Evolutionary conservation across 352 stramenopile species (phyloP).

Genomic region (Globisporangium polare): DNA sequence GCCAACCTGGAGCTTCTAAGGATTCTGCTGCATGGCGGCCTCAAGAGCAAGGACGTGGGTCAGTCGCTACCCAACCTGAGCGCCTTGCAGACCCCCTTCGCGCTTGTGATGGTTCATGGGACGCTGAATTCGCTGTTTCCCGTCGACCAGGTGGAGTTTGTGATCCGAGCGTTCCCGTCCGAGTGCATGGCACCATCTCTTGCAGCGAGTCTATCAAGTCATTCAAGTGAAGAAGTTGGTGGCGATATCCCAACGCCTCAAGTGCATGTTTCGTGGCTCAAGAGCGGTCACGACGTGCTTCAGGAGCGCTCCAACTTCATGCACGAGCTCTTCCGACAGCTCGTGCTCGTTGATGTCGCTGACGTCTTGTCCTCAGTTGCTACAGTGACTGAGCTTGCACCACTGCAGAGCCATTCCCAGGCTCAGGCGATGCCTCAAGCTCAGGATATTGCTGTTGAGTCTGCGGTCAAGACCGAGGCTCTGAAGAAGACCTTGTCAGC

Average conservation of each 20-base stretch:
- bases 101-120: slow-evolving; percentile 57
- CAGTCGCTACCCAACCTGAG: slow-evolving; percentile 27
- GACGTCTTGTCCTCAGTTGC: background rate
- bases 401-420: background rate
- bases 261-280: slow-evolving; percentile 69
- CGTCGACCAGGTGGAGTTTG: slow-evolving; percentile 26
- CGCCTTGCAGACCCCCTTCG: slow-evolving; percentile 27
- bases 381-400: background rate
- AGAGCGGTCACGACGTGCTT: slow-evolving; percentile 65
- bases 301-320: slow-evolving; percentile 60
- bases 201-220: slow-evolving; percentile 10
- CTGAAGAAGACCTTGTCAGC: background rate
- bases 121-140: slow-evolving; percentile 44
- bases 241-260: background rate
- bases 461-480: background rate
- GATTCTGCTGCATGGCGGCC: slow-evolving; percentile 34
- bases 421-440: background rate
- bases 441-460: background rate
- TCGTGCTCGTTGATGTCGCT: slow-evolving; percentile 16
- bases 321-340: slow-evolving; percentile 47
- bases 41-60: slow-evolving; percentile 38
- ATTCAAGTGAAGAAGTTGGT: background rate
- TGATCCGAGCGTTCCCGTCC: slow-evolving; percentile 19
- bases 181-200: slow-evolving; percentile 7
- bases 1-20: slow-evolving; percentile 26